A percentile compares a stretch with the other conserved stretches of the same genome.
Conservation (phyloP, 2,329 filamentous ascomycete species). For the Immersiporthe knoxdaviesiana region DNA sequence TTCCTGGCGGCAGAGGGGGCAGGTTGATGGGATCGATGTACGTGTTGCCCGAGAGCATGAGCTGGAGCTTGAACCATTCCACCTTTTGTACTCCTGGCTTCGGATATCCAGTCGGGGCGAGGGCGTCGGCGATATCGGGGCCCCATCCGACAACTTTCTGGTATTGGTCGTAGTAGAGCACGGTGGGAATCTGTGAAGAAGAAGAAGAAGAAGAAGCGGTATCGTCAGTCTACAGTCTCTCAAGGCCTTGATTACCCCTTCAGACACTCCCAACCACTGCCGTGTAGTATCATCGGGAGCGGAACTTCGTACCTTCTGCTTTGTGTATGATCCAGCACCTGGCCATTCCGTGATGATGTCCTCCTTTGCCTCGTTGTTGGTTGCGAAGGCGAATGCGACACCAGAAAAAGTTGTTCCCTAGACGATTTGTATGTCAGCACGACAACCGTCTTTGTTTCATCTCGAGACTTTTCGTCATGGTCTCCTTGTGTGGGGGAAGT, state of each 20-base stretch:
- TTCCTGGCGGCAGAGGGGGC: slow-evolving; percentile 92
- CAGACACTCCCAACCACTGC: not conserved
- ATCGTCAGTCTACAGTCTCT: not conserved
- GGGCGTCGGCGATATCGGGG: slow-evolving; percentile 93
- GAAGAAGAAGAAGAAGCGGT: too few relatives aligned
- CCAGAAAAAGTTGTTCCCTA: slow-evolving; percentile 97
- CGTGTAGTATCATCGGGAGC: not conserved
- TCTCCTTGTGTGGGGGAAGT: not conserved
- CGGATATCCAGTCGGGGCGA: slow-evolving; percentile 95
- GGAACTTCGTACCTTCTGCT: slow-evolving; percentile 80
- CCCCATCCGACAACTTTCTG: slow-evolving; percentile 99
- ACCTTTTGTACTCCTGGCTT: slow-evolving; percentile 98
- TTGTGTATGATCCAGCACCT: slow-evolving; percentile 94
- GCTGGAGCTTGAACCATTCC: slow-evolving; percentile 99
- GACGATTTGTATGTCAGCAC: slow-evolving; percentile 19
- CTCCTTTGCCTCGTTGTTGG: slow-evolving; percentile 96
- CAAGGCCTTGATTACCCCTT: not conserved
- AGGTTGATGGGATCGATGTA: slow-evolving; percentile 99
- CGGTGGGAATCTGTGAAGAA: slow-evolving; percentile 80
- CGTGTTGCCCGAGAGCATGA: slow-evolving; percentile 98
- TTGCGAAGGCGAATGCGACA: slow-evolving; percentile 95
- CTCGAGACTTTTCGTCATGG: not conserved
- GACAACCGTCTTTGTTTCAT: not conserved
- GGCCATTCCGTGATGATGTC: slow-evolving; percentile 99
- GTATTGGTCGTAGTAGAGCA: slow-evolving; percentile 99